A percentile compares a stretch with the other conserved stretches of the same genome.
Conservation (phyloP, 2,329 filamentous ascomycete species). For the Sporothrix dimorphospora region DNA sequence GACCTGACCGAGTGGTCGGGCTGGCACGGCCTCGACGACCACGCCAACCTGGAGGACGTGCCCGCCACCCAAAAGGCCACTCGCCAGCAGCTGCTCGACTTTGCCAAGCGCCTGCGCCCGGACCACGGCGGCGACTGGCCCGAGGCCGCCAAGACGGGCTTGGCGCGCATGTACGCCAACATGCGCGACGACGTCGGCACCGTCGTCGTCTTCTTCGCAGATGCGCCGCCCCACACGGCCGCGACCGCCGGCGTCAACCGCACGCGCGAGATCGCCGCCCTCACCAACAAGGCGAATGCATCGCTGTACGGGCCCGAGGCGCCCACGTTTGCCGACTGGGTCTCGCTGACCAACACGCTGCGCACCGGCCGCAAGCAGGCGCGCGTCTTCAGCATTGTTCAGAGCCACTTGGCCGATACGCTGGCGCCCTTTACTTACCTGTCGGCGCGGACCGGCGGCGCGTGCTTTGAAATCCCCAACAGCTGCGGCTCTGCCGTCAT, state of each 20-base stretch:
- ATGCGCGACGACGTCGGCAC: conserved; percentile 55
- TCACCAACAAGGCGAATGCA: conserved; percentile 17
- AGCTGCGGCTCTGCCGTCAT: conserved; percentile 39
- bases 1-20: conserved; percentile 53
- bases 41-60: conserved; percentile 1
- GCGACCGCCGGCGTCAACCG: conserved; percentile 37
- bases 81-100: conserved; percentile 44
- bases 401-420: conserved; percentile 33
- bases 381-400: conserved; percentile 50
- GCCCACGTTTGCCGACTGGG: conserved; percentile 50
- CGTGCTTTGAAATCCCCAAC: conserved; percentile 42
- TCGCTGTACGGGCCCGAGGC: conserved; percentile 42
- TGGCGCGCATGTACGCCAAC: conserved; percentile 50
- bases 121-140: conserved; percentile 48
- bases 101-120: conserved; percentile 42
- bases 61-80: conserved; percentile 32
- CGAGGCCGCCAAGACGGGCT: conserved; percentile 54
- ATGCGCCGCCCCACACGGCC: conserved; percentile 35
- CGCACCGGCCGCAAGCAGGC: conserved; percentile 44
- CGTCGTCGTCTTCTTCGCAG: conserved; percentile 55
- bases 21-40: conserved; percentile 44
- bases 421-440: conserved; percentile 48
- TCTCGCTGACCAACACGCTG: conserved; percentile 43
- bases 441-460: conserved; percentile 47
- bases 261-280: conserved; percentile 38